These are phyloP conservation scores for Populus hybrid DNA, from an alignment of 441 rosid species.

Conservation along the genomic window DNA sequence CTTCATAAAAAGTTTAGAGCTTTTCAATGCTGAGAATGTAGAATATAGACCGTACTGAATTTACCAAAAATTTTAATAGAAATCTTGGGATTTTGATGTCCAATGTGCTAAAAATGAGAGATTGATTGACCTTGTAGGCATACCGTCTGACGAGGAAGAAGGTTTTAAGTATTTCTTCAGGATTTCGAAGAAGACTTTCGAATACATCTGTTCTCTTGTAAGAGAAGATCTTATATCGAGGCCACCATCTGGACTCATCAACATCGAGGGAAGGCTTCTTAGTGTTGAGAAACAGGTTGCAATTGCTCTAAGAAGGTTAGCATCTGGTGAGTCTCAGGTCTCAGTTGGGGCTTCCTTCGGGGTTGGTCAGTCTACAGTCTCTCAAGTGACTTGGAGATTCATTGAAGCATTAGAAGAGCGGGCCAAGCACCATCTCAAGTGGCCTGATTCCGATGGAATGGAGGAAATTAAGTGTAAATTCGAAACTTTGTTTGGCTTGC, in stretches of 20 bases:
- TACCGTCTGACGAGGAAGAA: conserved; percentile 39
- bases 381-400: conserved; percentile 74
- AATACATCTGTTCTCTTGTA: conserved; percentile 61
- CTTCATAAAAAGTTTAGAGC: neutral
- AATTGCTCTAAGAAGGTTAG: conserved; percentile 58
- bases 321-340: conserved; percentile 60
- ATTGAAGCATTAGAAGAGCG: conserved; percentile 68
- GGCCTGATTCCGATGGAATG: conserved; percentile 52
- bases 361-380: conserved; percentile 60
- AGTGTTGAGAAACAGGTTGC: conserved; percentile 60
- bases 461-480: conserved; percentile 51
- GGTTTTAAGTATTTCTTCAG: conserved; percentile 42
- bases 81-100: neutral
- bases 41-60: neutral
- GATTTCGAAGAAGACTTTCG: conserved; percentile 51
- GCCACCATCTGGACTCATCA: conserved; percentile 34
- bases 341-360: conserved; percentile 54
- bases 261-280: conserved; percentile 48
- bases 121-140: neutral
- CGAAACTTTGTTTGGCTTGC: conserved; percentile 55
- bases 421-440: conserved; percentile 52
- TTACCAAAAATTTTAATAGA: neutral
- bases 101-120: neutral
- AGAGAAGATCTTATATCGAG: conserved; percentile 44
- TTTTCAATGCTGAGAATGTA: neutral